Percentiles rank a stretch among this genome's conserved stretches.
phyloP scores from a whole-genome alignment of 2,329 filamentous ascomycete species.

The Phaeosphaeriaceae sp. region DNA sequence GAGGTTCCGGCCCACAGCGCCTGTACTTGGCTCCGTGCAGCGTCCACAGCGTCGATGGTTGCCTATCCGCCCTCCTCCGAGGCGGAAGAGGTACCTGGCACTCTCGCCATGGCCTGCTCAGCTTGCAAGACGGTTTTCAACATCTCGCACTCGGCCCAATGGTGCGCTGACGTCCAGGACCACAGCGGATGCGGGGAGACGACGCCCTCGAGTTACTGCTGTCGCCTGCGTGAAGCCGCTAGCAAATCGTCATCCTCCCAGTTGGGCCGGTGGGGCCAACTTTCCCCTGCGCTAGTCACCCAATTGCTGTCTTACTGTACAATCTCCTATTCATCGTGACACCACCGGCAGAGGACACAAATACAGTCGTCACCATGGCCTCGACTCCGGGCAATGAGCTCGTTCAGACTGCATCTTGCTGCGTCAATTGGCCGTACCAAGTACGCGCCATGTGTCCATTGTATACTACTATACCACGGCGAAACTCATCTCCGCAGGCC shows the following conservation, averaged over 20 bases:
- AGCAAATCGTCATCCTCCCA: conserved; percentile 20
- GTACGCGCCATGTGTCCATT: not conserved
- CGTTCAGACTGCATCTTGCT: not conserved
- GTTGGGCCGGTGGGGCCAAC: conserved; percentile 5
- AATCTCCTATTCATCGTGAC: conserved; percentile 8
- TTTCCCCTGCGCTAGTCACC: conserved; percentile 29
- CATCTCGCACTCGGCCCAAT: not conserved
- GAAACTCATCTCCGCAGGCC: conserved; percentile 14
- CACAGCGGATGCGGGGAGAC: conserved; percentile 17
- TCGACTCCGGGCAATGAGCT: not conserved
- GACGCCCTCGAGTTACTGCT: conserved; percentile 3
- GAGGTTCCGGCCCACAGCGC: not conserved
- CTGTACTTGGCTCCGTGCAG: not conserved
- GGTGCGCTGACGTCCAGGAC: conserved; percentile 2
- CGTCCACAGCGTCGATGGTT: not conserved
- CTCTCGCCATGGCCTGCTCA: not conserved
- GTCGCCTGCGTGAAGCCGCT: conserved; percentile 28
- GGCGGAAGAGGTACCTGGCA: not conserved
- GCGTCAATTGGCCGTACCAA: not conserved
- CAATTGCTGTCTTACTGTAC: conserved; percentile 18
- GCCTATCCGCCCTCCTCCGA: conserved; percentile 1
- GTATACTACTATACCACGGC: not conserved
- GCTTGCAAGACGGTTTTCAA: not conserved
- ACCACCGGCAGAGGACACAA: conserved; percentile 1
- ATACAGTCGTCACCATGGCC: conserved; percentile 1